These are phyloP conservation scores for Helminthosporium solani DNA, from an alignment of 2,329 filamentous ascomycete species.

Conservation along the genomic window DNA sequence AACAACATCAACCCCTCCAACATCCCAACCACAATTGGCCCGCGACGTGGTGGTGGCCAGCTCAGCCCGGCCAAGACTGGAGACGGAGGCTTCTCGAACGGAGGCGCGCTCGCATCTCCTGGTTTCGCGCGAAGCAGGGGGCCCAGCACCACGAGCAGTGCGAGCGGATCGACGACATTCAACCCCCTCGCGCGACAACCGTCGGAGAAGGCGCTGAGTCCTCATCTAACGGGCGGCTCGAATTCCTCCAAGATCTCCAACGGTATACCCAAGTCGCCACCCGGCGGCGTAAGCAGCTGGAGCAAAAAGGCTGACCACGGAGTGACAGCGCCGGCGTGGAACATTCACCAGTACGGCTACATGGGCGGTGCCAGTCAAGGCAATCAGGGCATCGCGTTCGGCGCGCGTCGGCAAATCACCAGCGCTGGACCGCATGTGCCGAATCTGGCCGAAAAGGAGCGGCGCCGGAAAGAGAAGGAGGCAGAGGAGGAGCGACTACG, in stretches of 20 bases:
- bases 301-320: constrained; percentile 81
- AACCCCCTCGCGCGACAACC: constrained; percentile 44
- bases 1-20: constrained; percentile 69
- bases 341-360: constrained; percentile 95
- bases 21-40: constrained; percentile 76
- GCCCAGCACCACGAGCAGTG: constrained; percentile 49
- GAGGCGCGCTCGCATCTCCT: constrained; percentile 27
- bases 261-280: constrained; percentile 46
- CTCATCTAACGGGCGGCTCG: constrained; percentile 52
- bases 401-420: constrained; percentile 88
- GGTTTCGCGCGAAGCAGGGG: constrained; percentile 37
- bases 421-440: constrained; percentile 77
- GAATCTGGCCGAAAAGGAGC: constrained; percentile 81
- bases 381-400: constrained; percentile 91
- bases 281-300: constrained; percentile 77
- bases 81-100: constrained; percentile 20
- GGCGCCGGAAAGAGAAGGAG: constrained; percentile 57
- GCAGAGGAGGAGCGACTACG: constrained; percentile 56
- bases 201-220: constrained; percentile 44
- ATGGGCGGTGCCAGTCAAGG: constrained; percentile 97
- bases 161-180: constrained; percentile 48
- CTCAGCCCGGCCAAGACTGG: constrained; percentile 40
- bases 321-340: constrained; percentile 87
- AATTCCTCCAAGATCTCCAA: constrained; percentile 57
- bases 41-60: constrained; percentile 58